phyloP scores from a whole-genome alignment of 805 yeast species.

The Helenozyma rhizophorensis region DNA sequence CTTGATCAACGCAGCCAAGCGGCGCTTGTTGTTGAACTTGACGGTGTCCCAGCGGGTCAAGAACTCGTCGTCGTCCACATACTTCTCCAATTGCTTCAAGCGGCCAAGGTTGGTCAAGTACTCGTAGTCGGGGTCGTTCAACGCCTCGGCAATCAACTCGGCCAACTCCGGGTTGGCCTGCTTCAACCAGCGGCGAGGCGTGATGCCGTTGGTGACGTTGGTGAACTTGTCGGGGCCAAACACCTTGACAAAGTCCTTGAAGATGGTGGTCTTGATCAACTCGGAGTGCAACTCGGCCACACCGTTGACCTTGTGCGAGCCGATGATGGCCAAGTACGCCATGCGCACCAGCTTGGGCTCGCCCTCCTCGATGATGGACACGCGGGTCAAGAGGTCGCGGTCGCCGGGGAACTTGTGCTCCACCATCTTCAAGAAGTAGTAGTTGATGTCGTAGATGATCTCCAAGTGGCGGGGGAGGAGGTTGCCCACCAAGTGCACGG shows the following conservation, averaged over 20 bases:
- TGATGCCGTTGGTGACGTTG: slow-evolving; percentile 91
- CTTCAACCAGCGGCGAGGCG: slow-evolving; percentile 94
- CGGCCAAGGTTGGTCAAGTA: slow-evolving; percentile 64
- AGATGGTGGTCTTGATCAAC: slow-evolving; percentile 81
- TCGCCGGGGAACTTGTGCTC: slow-evolving; percentile 75
- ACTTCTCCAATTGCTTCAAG: slow-evolving; percentile 64
- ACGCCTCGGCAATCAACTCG: slow-evolving; percentile 63
- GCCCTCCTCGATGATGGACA: slow-evolving; percentile 82
- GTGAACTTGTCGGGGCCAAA: slow-evolving; percentile 82
- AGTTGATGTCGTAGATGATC: slow-evolving; percentile 82
- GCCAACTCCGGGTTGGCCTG: slow-evolving; percentile 87
- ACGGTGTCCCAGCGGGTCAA: slow-evolving; percentile 65
- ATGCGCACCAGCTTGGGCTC: slow-evolving; percentile 79
- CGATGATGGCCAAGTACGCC: slow-evolving; percentile 89
- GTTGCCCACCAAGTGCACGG: slow-evolving; percentile 71
- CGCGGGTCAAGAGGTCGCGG: slow-evolving; percentile 57
- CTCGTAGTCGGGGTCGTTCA: slow-evolving; percentile 60
- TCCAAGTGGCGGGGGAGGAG: slow-evolving; percentile 89
- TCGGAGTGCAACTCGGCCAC: slow-evolving; percentile 95
- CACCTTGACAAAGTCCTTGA: slow-evolving; percentile 81
- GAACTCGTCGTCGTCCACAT: slow-evolving; percentile 65
- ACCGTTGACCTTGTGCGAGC: slow-evolving; percentile 91
- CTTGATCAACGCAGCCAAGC: slow-evolving; percentile 65
- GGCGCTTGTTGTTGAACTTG: slow-evolving; percentile 64
- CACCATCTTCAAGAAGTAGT: slow-evolving; percentile 70